Evolutionary conservation across 805 yeast genomes (phyloP).

Genomic region (Lipomyces starkeyi): DNA sequence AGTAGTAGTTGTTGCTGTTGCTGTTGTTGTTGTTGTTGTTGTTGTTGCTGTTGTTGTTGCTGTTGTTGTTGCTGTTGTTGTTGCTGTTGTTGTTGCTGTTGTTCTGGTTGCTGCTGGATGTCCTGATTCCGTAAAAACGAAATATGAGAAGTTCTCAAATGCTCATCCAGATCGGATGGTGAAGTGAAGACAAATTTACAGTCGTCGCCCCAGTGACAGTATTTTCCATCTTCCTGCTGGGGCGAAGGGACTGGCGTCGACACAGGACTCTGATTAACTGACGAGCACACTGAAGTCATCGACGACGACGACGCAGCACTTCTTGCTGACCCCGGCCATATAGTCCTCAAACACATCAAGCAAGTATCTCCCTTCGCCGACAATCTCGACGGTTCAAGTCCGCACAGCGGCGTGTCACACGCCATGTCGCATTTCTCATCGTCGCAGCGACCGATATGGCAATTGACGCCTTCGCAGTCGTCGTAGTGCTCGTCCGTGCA

Average conservation of each 20-base stretch:
- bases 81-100: constrained; percentile 8
- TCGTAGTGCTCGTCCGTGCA: neutral
- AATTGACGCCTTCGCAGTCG: constrained; percentile 3
- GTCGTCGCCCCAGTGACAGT: constrained; percentile 39
- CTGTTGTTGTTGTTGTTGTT: constrained; percentile 11
- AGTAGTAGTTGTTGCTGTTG: constrained; percentile 7
- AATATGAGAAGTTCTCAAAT: constrained; percentile 33
- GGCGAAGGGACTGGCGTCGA: neutral
- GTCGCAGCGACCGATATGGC: constrained; percentile 14
- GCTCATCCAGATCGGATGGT: constrained; percentile 33
- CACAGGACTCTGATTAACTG: constrained; percentile 1
- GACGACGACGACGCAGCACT: neutral
- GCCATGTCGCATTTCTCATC: constrained; percentile 19
- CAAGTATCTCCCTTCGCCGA: neutral
- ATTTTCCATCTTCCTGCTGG: neutral
- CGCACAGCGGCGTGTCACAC: constrained; percentile 15
- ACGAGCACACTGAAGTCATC: neutral
- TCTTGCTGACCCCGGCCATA: neutral
- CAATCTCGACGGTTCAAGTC: neutral
- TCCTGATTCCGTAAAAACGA: constrained; percentile 24
- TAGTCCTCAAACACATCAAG: neutral
- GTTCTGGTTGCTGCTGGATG: neutral
- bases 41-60: constrained; percentile 9
- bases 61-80: neutral
- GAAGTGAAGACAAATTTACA: constrained; percentile 37